phyloP scores from a whole-genome alignment of 1,284 basidiomycete species.

The Pulchroboletus neoregius region DNA sequence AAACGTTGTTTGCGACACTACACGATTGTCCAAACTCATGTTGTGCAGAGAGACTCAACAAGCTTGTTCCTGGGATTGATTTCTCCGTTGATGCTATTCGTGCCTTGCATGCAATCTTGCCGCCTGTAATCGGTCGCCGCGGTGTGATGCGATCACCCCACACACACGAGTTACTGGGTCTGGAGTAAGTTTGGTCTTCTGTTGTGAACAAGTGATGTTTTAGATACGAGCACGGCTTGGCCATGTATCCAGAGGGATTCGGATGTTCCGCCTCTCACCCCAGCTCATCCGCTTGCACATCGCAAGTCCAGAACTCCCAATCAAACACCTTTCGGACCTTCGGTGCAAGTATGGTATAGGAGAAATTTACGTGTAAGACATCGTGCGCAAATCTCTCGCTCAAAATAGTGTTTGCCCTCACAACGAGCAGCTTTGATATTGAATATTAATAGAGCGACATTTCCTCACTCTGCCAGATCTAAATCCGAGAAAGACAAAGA shows the following conservation, averaged over 20 bases:
- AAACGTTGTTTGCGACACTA: too few relatives aligned
- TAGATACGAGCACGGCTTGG: conserved; percentile 42
- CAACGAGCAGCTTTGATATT: conserved; percentile 25
- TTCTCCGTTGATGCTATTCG: conserved; percentile 35
- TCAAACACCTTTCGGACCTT: conserved; percentile 47
- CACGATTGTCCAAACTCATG: too few relatives aligned
- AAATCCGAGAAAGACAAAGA: conserved; percentile 25
- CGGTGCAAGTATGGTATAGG: conserved; percentile 45
- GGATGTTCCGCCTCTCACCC: conserved; percentile 35
- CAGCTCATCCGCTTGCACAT: conserved; percentile 25
- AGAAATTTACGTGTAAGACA: conserved; percentile 40
- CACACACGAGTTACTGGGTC: conserved; percentile 35
- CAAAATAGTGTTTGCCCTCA: neutral
- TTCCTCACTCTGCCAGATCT: conserved; percentile 39
- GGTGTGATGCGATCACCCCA: conserved; percentile 44
- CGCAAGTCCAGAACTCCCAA: conserved; percentile 41
- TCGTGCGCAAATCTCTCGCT: conserved; percentile 28
- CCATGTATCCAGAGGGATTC: conserved; percentile 36
- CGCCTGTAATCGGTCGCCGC: conserved; percentile 35
- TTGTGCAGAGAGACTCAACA: conserved; percentile 32
- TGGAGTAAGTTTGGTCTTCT: conserved; percentile 34
- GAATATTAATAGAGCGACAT: conserved; percentile 44
- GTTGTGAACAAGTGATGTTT: neutral
- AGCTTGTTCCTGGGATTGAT: conserved; percentile 33
- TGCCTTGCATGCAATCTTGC: conserved; percentile 46